phyloP scores from a whole-genome alignment of 108 stramenopile species.

The Cylindrotheca closterium region DNA sequence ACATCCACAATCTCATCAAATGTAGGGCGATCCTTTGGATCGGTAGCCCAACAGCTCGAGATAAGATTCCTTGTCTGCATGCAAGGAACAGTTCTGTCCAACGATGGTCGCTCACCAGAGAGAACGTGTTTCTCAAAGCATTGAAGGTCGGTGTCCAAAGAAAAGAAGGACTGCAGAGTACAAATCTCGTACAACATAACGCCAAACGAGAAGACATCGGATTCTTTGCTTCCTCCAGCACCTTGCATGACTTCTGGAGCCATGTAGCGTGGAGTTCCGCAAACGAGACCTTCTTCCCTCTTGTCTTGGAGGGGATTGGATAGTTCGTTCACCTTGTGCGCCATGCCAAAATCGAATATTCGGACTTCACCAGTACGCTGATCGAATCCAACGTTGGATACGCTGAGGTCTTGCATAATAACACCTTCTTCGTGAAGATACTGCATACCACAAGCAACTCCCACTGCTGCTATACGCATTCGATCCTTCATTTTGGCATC shows the following conservation, averaged over 20 bases:
- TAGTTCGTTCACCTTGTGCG: slow-evolving; percentile 23
- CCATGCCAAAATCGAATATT: slow-evolving; percentile 72
- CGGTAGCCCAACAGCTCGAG: slow-evolving; percentile 10
- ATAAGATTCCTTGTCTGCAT: slow-evolving; percentile 15
- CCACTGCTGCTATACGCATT: too few species aligned
- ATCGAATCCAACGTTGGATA: slow-evolving; percentile 51
- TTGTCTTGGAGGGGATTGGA: too few species aligned
- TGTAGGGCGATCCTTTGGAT: slow-evolving; percentile 6
- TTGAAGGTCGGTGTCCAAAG: slow-evolving; percentile 10
- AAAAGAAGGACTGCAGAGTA: slow-evolving; percentile 42
- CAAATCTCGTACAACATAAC: slow-evolving; percentile 57
- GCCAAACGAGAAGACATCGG: slow-evolving; percentile 61
- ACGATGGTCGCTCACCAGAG: slow-evolving; percentile 15
- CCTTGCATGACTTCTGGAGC: slow-evolving; percentile 29
- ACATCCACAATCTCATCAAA: slow-evolving; percentile 3
- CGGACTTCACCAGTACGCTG: slow-evolving; percentile 25
- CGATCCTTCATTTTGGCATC: slow-evolving; percentile 16
- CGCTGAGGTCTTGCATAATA: slow-evolving; percentile 27
- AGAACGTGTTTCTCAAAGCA: slow-evolving; percentile 6
- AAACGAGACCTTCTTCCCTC: slow-evolving; percentile 12
- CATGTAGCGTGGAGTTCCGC: slow-evolving; percentile 56
- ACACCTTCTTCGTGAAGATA: slow-evolving; percentile 22
- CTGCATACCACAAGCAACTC: slow-evolving; percentile 20
- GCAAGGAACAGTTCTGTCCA: slow-evolving; percentile 15
- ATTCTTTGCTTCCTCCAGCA: slow-evolving; percentile 28